Evolutionary conservation across 2,329 filamentous ascomycete genomes (phyloP), one percentile per base, ranked within the genome.

Genomic region (Didymellaceae sp.): DNA sequence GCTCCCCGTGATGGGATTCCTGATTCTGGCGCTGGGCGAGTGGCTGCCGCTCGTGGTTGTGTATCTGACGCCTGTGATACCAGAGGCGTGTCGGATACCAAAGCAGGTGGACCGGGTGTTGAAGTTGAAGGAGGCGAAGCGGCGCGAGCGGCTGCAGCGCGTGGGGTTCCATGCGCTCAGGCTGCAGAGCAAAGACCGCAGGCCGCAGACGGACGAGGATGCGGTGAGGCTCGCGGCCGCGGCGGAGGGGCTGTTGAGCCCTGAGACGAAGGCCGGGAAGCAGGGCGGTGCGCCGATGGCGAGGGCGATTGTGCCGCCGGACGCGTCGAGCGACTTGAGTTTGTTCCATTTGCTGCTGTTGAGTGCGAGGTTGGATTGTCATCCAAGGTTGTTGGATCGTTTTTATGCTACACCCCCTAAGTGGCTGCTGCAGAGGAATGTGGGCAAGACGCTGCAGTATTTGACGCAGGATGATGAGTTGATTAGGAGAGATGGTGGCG

Each of bases 71-170:
- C 85, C 86, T 16, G 77, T 91, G 17, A 88, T 96, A 20, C 93
- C 93, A 0, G 84, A 85, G 61, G 88, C 90, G 0, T 97, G 93
- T 72, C 84, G 91, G 9, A 88, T 97, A 51, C 93, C 93, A 0
- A 77, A 76, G 30, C 93, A 97, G 75, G 77, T 90, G 6, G 76
- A 80, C n/a, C 80, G 85, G 30, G 74, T 85, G 52, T 75, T 83
- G 42, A 66, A 65, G 13, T 78, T 80, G 57, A 74, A 78, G 1
- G 83, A 89, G 66, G 42, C 42, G 58, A 61, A 26, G 58, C 65
- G 51, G 52, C 59, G 35, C 44, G 66, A 35, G 53, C 45, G 56
- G 32, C 52, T 61, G 46, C 40, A 44, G 2, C 47, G 53, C 7
- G 45, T 67, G 2, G 51, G 44, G 1, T 43, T 62, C 1, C 55